A percentile compares a stretch with the other conserved stretches of the same genome.
These are phyloP conservation scores for Ophiocordyceps camponoti-rufipedis DNA, from an alignment of 2,329 filamentous ascomycete species.

Conservation along the genomic window DNA sequence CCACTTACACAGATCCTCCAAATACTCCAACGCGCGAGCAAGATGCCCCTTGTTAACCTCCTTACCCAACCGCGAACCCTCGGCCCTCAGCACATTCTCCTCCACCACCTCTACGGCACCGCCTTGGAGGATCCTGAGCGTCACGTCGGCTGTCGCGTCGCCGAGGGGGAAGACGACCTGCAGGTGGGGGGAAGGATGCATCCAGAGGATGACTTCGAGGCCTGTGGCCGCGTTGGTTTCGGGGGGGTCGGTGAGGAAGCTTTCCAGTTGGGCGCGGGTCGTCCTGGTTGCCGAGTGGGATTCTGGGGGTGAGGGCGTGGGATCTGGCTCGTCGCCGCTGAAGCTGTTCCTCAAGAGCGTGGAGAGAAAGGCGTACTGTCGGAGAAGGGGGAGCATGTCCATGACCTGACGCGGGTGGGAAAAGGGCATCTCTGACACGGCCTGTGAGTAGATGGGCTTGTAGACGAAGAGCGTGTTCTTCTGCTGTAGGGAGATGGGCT, in stretches of 20 bases:
- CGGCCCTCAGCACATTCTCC: conserved; percentile 27
- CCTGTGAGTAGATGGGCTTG: conserved; percentile 53
- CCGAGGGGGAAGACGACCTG: conserved; percentile 36
- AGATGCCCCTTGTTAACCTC: conserved; percentile 22
- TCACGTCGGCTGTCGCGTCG: conserved; percentile 29
- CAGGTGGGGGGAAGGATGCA: conserved; percentile 28
- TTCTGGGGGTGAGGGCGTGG: not conserved
- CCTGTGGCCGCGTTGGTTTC: conserved; percentile 10
- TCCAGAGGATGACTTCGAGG: conserved; percentile 34
- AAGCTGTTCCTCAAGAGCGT: conserved; percentile 47
- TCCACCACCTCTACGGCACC: conserved; percentile 38
- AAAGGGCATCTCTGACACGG: conserved; percentile 52
- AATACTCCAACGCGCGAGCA: conserved; percentile 25
- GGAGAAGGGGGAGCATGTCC: conserved; percentile 51
- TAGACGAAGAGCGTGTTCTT: conserved; percentile 49
- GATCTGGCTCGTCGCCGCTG: conserved; percentile 10
- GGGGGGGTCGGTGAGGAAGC: conserved; percentile 10
- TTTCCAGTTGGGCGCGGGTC: conserved; percentile 13
- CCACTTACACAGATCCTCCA: conserved; percentile 35
- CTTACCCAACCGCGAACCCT: conserved; percentile 7
- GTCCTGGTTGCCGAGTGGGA: conserved; percentile 5
- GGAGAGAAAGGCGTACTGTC: conserved; percentile 58
- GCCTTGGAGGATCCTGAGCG: conserved; percentile 39
- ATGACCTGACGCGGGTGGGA: conserved; percentile 62
- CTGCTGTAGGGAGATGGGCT: conserved; percentile 19